Evolutionary conservation across 345 rosid species (phyloP).

Genomic region (Rhodamnia argentea): DNA sequence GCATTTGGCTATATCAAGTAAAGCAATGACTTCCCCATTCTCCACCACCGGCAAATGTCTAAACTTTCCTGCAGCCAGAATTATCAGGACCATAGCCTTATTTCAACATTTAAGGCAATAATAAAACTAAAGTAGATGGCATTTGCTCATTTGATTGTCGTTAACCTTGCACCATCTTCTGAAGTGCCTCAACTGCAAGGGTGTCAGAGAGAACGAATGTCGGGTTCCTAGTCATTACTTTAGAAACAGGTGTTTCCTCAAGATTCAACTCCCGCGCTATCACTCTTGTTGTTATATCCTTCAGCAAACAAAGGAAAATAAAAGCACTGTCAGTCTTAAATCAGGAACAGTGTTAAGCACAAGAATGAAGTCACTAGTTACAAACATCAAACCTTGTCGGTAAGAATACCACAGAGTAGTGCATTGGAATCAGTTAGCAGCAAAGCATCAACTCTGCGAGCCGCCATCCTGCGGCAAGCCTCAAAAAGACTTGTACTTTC

Average conservation of each 20-base stretch:
- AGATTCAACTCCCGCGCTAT: slow-evolving; percentile 71
- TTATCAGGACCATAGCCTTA: not conserved
- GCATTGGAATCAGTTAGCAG: slow-evolving; percentile 89
- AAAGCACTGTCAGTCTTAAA: not conserved
- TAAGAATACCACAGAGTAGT: slow-evolving; percentile 95
- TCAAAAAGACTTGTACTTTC: slow-evolving; percentile 69
- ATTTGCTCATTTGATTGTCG: slow-evolving; percentile 3
- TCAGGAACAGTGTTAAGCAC: not conserved
- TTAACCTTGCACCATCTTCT: slow-evolving; percentile 98
- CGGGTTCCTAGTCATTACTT: slow-evolving; percentile 95
- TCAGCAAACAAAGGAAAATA: not conserved
- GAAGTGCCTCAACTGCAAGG: slow-evolving; percentile 96
- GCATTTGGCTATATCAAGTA: slow-evolving; percentile 96
- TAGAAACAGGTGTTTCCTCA: slow-evolving; percentile 87
- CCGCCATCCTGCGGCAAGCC: slow-evolving; percentile 94
- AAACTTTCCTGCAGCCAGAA: slow-evolving; percentile 60
- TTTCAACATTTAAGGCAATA: not conserved
- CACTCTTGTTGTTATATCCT: slow-evolving; percentile 93
- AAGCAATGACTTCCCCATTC: slow-evolving; percentile 96
- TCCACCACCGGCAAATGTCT: slow-evolving; percentile 99
- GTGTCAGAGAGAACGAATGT: slow-evolving; percentile 91
- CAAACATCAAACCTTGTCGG: slow-evolving; percentile 61
- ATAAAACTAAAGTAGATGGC: not conserved
- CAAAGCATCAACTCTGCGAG: slow-evolving; percentile 90
- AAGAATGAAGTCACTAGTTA: not conserved